Evolutionary conservation across 1,139 yeast species (phyloP).

Genomic region (Zygoascus meyerae): DNA sequence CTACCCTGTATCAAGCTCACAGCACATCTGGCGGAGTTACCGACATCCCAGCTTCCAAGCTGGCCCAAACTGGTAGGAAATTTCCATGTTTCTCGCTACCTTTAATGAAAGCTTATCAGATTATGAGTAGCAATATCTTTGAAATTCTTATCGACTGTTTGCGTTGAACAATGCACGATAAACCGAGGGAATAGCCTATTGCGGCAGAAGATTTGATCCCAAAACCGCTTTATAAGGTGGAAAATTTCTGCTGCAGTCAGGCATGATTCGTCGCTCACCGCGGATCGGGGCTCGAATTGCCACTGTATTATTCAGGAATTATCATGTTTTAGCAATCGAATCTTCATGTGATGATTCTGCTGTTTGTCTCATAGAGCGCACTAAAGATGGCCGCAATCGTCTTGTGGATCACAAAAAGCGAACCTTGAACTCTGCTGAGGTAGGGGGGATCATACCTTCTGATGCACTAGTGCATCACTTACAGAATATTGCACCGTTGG

Average conservation of each 20-base stretch:
- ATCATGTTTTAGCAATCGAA: slow-evolving; percentile 78
- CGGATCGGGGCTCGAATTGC: neutral
- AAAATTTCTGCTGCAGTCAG: neutral
- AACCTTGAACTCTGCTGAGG: slow-evolving; percentile 58
- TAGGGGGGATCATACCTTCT: slow-evolving; percentile 88
- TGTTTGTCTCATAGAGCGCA: slow-evolving; percentile 65
- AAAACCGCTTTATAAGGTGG: neutral
- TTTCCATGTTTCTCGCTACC: no score
- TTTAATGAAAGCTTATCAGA: no score
- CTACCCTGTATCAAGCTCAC: no score
- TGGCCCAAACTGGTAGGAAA: no score
- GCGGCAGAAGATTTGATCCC: neutral
- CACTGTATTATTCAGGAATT: slow-evolving; percentile 30
- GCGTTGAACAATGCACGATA: no score
- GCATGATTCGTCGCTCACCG: neutral
- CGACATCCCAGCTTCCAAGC: no score
- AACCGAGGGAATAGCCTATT: no score
- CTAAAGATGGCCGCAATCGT: slow-evolving; percentile 37
- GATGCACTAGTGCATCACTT: slow-evolving; percentile 82
- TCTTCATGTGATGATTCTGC: slow-evolving; percentile 96
- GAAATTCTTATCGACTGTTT: no score
- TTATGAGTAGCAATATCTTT: no score
- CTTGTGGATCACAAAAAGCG: slow-evolving; percentile 43
- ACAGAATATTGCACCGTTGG: slow-evolving; percentile 43
- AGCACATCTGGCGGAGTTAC: no score